phyloP scores from a whole-genome alignment of 2,329 filamentous ascomycete species.

The Ramichloridium luteum region DNA sequence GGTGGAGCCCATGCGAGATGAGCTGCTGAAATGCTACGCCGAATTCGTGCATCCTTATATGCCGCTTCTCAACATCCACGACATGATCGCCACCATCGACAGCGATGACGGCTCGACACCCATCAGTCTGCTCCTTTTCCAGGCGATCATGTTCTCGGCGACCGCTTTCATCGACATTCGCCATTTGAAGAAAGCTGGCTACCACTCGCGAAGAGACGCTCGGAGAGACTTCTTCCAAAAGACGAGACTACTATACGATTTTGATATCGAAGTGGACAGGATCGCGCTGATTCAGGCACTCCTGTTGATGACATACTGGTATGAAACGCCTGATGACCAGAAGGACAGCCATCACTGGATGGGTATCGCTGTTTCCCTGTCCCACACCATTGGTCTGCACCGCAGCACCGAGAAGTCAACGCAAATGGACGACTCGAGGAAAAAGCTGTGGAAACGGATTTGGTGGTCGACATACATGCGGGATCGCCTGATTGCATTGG shows the following conservation, averaged over 20 bases:
- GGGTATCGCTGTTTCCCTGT: constrained; percentile 85
- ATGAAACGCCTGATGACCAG: constrained; percentile 90
- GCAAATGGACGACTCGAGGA: constrained; percentile 59
- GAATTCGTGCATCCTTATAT: constrained; percentile 92
- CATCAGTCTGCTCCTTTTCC: constrained; percentile 77
- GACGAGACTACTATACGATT: constrained; percentile 81
- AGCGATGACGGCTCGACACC: constrained; percentile 55
- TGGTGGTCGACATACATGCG: constrained; percentile 99
- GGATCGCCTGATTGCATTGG: constrained; percentile 80
- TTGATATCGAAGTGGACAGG: constrained; percentile 86
- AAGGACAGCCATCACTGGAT: constrained; percentile 99
- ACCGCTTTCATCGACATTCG: constrained; percentile 78
- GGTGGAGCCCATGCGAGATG: constrained; percentile 56
- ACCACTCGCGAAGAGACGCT: constrained; percentile 63
- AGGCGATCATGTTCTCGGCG: constrained; percentile 88
- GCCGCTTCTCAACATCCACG: constrained; percentile 63
- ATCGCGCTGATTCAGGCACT: constrained; percentile 80
- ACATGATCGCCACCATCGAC: constrained; percentile 49
- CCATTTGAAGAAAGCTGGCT: constrained; percentile 64
- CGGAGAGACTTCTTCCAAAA: constrained; percentile 82
- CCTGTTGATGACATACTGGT: constrained; percentile 92
- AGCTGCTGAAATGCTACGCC: constrained; percentile 68
- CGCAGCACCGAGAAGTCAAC: constrained; percentile 64
- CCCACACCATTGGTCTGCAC: constrained; percentile 86
- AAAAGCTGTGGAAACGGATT: constrained; percentile 83